Evolutionary conservation across 140 eudicot genomes (phyloP).

Genomic region (Senecio squalidus): DNA sequence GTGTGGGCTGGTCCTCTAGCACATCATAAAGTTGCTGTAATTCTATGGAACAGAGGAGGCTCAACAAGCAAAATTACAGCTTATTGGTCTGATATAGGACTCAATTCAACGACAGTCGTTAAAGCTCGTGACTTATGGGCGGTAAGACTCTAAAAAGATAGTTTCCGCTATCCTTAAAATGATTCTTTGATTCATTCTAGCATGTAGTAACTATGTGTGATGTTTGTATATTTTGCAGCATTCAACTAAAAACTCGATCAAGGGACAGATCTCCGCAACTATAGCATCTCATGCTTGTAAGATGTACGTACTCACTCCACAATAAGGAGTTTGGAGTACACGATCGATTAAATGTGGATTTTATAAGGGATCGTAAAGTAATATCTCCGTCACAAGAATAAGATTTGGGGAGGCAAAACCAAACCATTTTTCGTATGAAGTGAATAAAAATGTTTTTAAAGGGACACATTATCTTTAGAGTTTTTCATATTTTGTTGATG

Average conservation of each 20-base stretch:
- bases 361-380: background rate
- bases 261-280: slow-evolving; percentile 43
- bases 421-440: background rate
- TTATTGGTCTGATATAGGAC: slow-evolving; percentile 64
- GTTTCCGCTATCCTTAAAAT: background rate
- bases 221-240: slow-evolving; percentile 36
- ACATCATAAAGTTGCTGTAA: slow-evolving; percentile 40
- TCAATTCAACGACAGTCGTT: slow-evolving; percentile 34
- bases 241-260: slow-evolving; percentile 27
- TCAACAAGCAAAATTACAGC: slow-evolving; percentile 50
- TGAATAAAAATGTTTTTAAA: background rate
- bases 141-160: slow-evolving; percentile 32
- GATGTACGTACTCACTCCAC: slow-evolving; percentile 68
- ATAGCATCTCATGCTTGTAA: slow-evolving; percentile 54
- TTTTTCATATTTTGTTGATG: background rate
- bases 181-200: background rate
- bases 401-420: slow-evolving; percentile 15
- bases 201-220: background rate
- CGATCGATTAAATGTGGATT: background rate
- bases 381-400: slow-evolving; percentile 9
- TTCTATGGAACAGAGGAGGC: slow-evolving; percentile 69
- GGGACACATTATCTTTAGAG: background rate
- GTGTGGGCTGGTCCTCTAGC: slow-evolving; percentile 83
- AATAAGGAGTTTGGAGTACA: slow-evolving; percentile 14
- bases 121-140: slow-evolving; percentile 71